Evolutionary conservation across 2,329 filamentous ascomycete genomes (phyloP).

Genomic region (Arachnomyces sp.): DNA sequence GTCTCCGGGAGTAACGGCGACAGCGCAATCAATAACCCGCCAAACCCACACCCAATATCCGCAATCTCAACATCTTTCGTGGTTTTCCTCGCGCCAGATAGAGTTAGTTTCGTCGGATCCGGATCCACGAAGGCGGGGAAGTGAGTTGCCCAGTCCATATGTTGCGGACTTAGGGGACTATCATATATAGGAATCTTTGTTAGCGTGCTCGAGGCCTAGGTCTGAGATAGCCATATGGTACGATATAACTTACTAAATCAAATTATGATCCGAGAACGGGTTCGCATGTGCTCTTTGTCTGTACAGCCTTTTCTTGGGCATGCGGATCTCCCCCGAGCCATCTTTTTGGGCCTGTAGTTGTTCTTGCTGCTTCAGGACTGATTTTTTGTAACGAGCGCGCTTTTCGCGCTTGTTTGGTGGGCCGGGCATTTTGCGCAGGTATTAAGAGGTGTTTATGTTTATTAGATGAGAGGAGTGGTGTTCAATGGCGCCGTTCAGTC

Average conservation of each 20-base stretch:
- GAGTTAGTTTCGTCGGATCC: slow-evolving; percentile 25
- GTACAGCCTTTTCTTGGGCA: slow-evolving; percentile 94
- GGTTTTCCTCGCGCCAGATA: slow-evolving; percentile 35
- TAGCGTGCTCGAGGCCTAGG: slow-evolving; percentile 2
- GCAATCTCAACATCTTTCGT: slow-evolving; percentile 76
- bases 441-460: slow-evolving; percentile 8
- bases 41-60: slow-evolving; percentile 96
- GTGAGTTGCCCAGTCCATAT: slow-evolving; percentile 86
- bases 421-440: slow-evolving; percentile 7
- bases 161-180: slow-evolving; percentile 68
- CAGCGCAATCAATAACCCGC: slow-evolving; percentile 79
- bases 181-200: slow-evolving; percentile 10
- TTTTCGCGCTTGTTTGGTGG: slow-evolving; percentile 54
- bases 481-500: slow-evolving; percentile 2
- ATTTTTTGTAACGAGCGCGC: slow-evolving; percentile 57
- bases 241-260: slow-evolving; percentile 65
- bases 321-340: slow-evolving; percentile 40
- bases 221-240: background rate
- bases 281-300: slow-evolving; percentile 95
- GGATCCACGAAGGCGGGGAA: slow-evolving; percentile 64
- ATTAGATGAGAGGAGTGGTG: background rate
- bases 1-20: slow-evolving; percentile 73
- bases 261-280: slow-evolving; percentile 87
- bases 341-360: slow-evolving; percentile 18
- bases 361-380: slow-evolving; percentile 29